Base-by-base conservation (phyloP, 2,329 filamentous ascomycete genomes). In the Hypoxylon sp. region DNA sequence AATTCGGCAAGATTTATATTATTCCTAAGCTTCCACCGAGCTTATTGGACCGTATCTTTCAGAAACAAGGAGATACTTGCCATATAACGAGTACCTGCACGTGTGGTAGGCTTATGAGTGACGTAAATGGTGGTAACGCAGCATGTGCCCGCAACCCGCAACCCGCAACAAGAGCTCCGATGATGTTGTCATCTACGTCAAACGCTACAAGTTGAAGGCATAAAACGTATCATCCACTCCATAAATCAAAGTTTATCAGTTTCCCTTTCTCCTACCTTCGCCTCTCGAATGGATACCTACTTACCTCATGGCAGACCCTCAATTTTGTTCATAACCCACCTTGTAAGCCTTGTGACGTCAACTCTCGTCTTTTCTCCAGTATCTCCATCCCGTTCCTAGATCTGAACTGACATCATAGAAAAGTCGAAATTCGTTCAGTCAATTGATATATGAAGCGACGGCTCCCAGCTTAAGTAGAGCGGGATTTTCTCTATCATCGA, bases 321-420 rank as follows among this genome's bases (percentile, higher is more conserved):
- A 19, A 49, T 57, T 60, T 46, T 45, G 56, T 23, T 19, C 32
- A 13, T 14, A 50, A 13, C 38, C 36, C 38, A 43, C 19, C 34
- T 63, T 63, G n/a, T 57, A 58, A 58, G 51, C 45, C 55, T 65
- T 48, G 36, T 70, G 67, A 70, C 62, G 70, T 70, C 52, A 70
- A 32, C 14, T 34, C 34, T 50, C 4, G 10, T 50, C 11, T 2
- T 49, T n/a, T 11, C 14, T 7, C 28, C 28, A 30, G 28, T 30
- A 36, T 17, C 14, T 38, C 41, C 2, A 58, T 63, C 28, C 38
- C 38, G 21, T 58, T 36, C 52, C 30, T 64, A 11, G 41, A 64
- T 46, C 13, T 34, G 7, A 32, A 28, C 45, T 69, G 63, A 64
- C 63, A 65, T 69, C 67, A 69, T 67, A 61, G 41, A 59, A 30